Percentiles rank a stretch among this genome's conserved stretches.
phyloP scores from a whole-genome alignment of 176 grass and related monocot genomes.

The Hordeum marinum region DNA sequence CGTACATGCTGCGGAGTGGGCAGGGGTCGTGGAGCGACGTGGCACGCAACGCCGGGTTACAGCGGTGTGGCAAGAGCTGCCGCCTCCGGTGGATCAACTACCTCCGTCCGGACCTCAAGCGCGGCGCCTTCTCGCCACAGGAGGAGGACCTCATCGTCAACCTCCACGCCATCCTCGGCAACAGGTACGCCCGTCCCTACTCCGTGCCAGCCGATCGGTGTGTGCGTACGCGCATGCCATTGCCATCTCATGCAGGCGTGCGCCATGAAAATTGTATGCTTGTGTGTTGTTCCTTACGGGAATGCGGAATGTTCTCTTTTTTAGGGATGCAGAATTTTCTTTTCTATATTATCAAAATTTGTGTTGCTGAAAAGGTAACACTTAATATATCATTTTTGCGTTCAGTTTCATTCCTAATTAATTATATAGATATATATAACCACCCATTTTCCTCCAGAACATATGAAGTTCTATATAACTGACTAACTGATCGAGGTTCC shows the following conservation, averaged over 20 bases:
- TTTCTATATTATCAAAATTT: no score
- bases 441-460: neutral
- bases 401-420: neutral
- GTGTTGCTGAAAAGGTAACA: neutral
- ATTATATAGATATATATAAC: neutral
- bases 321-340: no score
- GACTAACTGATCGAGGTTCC: neutral
- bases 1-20: conserved; percentile 84
- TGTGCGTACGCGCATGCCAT: no score
- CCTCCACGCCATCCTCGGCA: conserved; percentile 90
- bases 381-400: neutral
- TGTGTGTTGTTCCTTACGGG: neutral
- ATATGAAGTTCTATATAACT: neutral
- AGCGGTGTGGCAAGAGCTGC: conserved; percentile 97
- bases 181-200: conserved; percentile 40
- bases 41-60: conserved; percentile 86
- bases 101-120: conserved; percentile 93
- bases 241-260: neutral
- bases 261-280: neutral
- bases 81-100: conserved; percentile 99
- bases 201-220: neutral
- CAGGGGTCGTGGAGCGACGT: conserved; percentile 98
- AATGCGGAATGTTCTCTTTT: no score
- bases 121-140: conserved; percentile 89
- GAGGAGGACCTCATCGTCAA: conserved; percentile 96